phyloP scores from a whole-genome alignment of 2,329 filamentous ascomycete species.

The Emericellopsis cladophorae region DNA sequence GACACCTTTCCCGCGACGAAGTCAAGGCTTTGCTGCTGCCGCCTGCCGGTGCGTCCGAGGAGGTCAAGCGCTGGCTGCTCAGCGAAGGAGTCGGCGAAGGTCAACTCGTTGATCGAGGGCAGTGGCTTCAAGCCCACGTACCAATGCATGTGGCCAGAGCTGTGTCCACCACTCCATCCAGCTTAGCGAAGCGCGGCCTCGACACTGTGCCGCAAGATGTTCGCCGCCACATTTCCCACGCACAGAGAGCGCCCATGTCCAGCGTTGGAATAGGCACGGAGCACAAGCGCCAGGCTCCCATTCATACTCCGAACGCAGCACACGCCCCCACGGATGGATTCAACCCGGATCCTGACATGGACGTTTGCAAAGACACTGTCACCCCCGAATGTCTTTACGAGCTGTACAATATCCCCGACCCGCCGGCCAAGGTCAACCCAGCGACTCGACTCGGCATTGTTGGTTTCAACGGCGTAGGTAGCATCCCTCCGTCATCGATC shows the following conservation, averaged over 20 bases:
- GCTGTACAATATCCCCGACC: conserved; percentile 27
- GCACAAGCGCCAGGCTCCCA: not conserved
- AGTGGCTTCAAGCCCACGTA: conserved; percentile 28
- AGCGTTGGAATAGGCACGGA: conserved; percentile 7
- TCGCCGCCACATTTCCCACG: conserved; percentile 22
- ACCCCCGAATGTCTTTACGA: conserved; percentile 30
- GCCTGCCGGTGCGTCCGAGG: conserved; percentile 19
- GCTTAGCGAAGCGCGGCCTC: conserved; percentile 8
- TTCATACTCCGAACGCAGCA: not conserved
- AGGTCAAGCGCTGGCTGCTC: conserved; percentile 31
- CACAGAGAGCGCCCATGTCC: conserved; percentile 31
- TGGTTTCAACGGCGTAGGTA: conserved; percentile 28
- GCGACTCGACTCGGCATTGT: conserved; percentile 52
- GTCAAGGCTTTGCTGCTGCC: conserved; percentile 35
- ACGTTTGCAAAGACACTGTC: conserved; percentile 21
- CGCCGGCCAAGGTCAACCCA: conserved; percentile 42
- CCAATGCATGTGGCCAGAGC: conserved; percentile 19
- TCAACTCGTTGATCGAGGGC: conserved; percentile 19
- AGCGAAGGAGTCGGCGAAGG: conserved; percentile 20
- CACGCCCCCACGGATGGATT: not conserved
- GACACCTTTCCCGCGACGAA: conserved; percentile 32
- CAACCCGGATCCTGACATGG: conserved; percentile 4
- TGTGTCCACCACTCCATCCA: conserved; percentile 9
- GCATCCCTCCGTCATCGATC: not conserved
- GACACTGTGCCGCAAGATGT: conserved; percentile 23